phyloP scores from a whole-genome alignment of 2,329 filamentous ascomycete genomes.

The Dendryphion nanum region DNA sequence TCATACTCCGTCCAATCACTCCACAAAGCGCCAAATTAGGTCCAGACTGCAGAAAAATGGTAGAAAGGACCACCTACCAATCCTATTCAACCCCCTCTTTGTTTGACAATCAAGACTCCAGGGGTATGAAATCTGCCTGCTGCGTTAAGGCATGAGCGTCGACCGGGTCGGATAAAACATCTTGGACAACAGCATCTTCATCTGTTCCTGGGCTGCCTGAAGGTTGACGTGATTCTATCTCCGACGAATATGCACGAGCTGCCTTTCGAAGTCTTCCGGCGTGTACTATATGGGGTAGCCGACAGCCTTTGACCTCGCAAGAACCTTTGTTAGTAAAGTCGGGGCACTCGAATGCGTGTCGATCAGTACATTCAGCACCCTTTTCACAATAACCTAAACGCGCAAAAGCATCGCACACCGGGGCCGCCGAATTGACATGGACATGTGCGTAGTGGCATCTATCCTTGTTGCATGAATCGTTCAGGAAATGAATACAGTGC shows the following conservation, averaged over 20 bases:
- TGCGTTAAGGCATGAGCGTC: conserved; percentile 24
- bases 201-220: not conserved
- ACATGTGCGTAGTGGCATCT: conserved; percentile 87
- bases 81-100: no score
- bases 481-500: conserved; percentile 84
- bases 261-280: conserved; percentile 26
- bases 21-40: no score
- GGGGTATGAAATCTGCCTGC: conserved; percentile 31
- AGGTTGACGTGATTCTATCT: not conserved
- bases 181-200: not conserved
- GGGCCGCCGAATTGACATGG: conserved; percentile 70
- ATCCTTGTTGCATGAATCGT: conserved; percentile 83
- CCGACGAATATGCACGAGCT: not conserved
- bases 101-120: not conserved
- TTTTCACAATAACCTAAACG: conserved; percentile 85
- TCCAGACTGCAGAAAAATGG: no score
- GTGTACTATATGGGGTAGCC: conserved; percentile 75
- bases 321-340: conserved; percentile 88
- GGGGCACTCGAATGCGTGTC: conserved; percentile 91
- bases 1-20: no score
- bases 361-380: conserved; percentile 72
- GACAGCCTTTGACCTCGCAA: conserved; percentile 78
- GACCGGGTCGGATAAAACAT: not conserved
- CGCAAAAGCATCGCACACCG: conserved; percentile 82
- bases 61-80: no score